Conservation (phyloP, 352 stramenopile species). For the Phytophthora cactorum region DNA sequence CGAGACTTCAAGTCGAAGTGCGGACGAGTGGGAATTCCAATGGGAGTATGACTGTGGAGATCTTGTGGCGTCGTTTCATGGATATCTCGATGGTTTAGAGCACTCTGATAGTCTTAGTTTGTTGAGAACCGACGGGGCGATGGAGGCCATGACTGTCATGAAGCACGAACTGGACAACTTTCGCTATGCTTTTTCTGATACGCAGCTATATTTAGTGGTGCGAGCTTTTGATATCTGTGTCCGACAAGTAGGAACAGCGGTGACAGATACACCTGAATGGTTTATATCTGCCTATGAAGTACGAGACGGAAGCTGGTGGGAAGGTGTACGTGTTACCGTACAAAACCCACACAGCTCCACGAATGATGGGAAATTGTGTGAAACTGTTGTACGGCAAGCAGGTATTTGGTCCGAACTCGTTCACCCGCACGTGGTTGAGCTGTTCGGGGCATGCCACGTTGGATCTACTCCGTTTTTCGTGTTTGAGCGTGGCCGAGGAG, state of each 20-base stretch:
- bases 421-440: conserved; percentile 39
- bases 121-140: conserved; percentile 7
- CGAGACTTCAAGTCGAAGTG: conserved; percentile 7
- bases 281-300: conserved; percentile 38
- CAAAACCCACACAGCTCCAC: background rate
- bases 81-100: conserved; percentile 21
- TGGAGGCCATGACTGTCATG: conserved; percentile 34
- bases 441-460: conserved; percentile 38
- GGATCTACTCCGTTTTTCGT: conserved; percentile 29
- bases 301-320: conserved; percentile 37
- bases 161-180: conserved; percentile 39
- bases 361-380: conserved; percentile 6
- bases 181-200: conserved; percentile 28
- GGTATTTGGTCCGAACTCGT: conserved; percentile 41
- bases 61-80: conserved; percentile 26
- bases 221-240: conserved; percentile 22
- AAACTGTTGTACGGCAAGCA: conserved; percentile 30
- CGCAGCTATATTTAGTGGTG: conserved; percentile 17
- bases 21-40: conserved; percentile 27
- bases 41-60: conserved; percentile 34
- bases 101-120: background rate
- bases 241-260: background rate
- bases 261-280: conserved; percentile 27
- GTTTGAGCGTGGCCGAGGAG: conserved; percentile 25
- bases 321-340: conserved; percentile 34